Percentiles rank a stretch among this genome's conserved stretches.
Evolutionary conservation across 139 green algal species (phyloP).

Genomic region (Chlamydomonas applanata): DNA sequence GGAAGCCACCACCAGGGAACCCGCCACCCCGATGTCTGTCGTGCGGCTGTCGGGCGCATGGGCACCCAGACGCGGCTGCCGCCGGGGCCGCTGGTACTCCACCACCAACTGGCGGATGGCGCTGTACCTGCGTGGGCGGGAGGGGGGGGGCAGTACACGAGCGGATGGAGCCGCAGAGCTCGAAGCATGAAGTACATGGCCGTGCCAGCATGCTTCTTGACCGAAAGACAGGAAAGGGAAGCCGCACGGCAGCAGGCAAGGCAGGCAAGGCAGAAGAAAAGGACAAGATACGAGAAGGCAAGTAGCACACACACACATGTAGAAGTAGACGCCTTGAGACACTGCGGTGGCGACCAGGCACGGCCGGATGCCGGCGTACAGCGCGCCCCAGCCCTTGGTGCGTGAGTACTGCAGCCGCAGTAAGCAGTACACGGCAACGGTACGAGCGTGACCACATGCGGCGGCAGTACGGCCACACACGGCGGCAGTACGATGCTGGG

Average conservation of each 20-base stretch:
- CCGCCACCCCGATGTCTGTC: slow-evolving; percentile 59
- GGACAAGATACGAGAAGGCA: too few relatives aligned
- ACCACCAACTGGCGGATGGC: slow-evolving; percentile 39
- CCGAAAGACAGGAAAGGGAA: too few relatives aligned
- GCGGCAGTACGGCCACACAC: too few relatives aligned
- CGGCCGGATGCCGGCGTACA: slow-evolving; percentile 72
- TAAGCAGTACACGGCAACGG: slow-evolving; percentile 14
- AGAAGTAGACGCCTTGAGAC: slow-evolving; percentile 86
- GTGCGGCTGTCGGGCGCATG: slow-evolving; percentile 4
- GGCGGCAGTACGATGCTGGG: too few relatives aligned
- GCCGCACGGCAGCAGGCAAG: too few relatives aligned
- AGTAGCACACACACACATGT: slow-evolving; percentile 31
- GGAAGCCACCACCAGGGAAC: slow-evolving; percentile 72
- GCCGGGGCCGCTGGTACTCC: background rate
- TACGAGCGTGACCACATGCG: background rate
- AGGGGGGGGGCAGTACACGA: too few relatives aligned
- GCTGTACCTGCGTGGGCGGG: slow-evolving; percentile 48
- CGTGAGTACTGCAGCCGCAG: slow-evolving; percentile 38
- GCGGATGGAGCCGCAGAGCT: too few relatives aligned
- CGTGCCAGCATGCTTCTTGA: too few relatives aligned
- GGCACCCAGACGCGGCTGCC: background rate
- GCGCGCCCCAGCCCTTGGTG: slow-evolving; percentile 36
- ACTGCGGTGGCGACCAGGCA: slow-evolving; percentile 73
- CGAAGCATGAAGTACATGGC: too few relatives aligned
- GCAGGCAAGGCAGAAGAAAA: too few relatives aligned